Percentiles rank a stretch among this genome's conserved stretches.
Conservation (phyloP, 129 eudicot species). For the Calendula officinalis region DNA sequence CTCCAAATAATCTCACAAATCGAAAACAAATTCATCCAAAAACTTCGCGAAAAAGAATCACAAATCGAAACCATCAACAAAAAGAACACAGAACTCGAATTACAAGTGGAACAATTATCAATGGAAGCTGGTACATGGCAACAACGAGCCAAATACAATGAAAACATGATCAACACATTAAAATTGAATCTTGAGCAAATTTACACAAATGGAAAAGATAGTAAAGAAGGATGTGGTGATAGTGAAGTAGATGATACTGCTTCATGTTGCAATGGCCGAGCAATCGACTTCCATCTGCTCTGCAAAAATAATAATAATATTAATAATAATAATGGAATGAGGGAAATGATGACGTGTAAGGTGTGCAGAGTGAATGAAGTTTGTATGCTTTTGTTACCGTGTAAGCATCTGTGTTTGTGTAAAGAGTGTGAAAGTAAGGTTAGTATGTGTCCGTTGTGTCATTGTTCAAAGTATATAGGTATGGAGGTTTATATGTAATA, state of each 20-base stretch:
- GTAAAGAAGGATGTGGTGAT: slow-evolving; percentile 92
- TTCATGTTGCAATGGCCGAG: slow-evolving; percentile 75
- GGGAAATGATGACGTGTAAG: slow-evolving; percentile 66
- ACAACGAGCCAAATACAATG: slow-evolving; percentile 71
- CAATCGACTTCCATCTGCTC: slow-evolving; percentile 58
- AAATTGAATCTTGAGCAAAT: slow-evolving; percentile 56
- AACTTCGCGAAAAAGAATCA: slow-evolving; percentile 67
- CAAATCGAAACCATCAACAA: slow-evolving; percentile 61
- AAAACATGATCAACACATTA: slow-evolving; percentile 68
- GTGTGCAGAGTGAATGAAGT: slow-evolving; percentile 72
- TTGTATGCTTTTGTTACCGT: slow-evolving; percentile 75
- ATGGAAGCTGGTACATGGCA: slow-evolving; percentile 73
- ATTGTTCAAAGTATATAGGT: slow-evolving; percentile 61
- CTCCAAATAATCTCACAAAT: slow-evolving; percentile 59
- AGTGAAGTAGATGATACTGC: slow-evolving; percentile 86
- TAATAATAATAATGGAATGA: slow-evolving; percentile 30
- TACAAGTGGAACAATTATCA: slow-evolving; percentile 59
- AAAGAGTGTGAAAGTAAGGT: slow-evolving; percentile 78
- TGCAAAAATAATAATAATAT: slow-evolving; percentile 34
- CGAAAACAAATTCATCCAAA: slow-evolving; percentile 59
- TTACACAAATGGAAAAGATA: slow-evolving; percentile 44
- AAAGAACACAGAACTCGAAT: slow-evolving; percentile 70
- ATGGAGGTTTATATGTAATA: slow-evolving; percentile 77
- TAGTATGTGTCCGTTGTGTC: slow-evolving; percentile 75
- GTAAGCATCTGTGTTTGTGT: slow-evolving; percentile 89